These are phyloP conservation scores for Candida quercuum DNA, from an alignment of 805 yeast species.

Conservation along the genomic window DNA sequence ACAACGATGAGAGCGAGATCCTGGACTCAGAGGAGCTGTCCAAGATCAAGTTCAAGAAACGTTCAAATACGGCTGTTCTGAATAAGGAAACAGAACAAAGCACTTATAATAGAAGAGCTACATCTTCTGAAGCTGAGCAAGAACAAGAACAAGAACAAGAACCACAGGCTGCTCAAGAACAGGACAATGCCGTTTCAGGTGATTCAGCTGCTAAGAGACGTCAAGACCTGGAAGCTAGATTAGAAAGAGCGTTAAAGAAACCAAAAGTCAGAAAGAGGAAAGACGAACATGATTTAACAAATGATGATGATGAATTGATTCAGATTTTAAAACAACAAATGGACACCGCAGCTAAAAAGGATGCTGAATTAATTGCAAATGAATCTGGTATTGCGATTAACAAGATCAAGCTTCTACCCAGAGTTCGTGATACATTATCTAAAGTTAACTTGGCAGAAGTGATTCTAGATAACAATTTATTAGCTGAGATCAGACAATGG, in stretches of 20 bases:
- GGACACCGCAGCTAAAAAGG: conserved; percentile 82
- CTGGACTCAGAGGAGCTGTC: background rate
- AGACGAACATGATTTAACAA: conserved; percentile 91
- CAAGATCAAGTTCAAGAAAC: conserved; percentile 4
- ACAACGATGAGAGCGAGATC: background rate
- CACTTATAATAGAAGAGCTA: background rate
- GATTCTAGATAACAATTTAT: conserved; percentile 85
- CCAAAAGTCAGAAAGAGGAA: conserved; percentile 58
- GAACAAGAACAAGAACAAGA: conserved; percentile 10
- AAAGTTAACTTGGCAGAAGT: conserved; percentile 87
- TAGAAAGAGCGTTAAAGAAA: conserved; percentile 71
- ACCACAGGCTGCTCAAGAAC: conserved; percentile 13
- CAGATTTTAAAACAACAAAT: conserved; percentile 77
- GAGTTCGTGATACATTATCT: conserved; percentile 68
- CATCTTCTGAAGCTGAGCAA: background rate
- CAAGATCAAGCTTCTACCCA: conserved; percentile 74
- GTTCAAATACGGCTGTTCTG: background rate
- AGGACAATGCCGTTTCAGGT: no score
- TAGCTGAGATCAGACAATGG: conserved; percentile 95
- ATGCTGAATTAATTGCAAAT: conserved; percentile 46
- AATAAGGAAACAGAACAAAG: background rate
- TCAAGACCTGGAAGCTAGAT: conserved; percentile 71
- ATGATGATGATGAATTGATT: conserved; percentile 89
- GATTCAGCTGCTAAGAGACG: conserved; percentile 44
- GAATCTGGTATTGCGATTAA: conserved; percentile 45